These are phyloP conservation scores for Amaranthus cruentus DNA, from an alignment of 148 eudicot species.

Conservation along the genomic window DNA sequence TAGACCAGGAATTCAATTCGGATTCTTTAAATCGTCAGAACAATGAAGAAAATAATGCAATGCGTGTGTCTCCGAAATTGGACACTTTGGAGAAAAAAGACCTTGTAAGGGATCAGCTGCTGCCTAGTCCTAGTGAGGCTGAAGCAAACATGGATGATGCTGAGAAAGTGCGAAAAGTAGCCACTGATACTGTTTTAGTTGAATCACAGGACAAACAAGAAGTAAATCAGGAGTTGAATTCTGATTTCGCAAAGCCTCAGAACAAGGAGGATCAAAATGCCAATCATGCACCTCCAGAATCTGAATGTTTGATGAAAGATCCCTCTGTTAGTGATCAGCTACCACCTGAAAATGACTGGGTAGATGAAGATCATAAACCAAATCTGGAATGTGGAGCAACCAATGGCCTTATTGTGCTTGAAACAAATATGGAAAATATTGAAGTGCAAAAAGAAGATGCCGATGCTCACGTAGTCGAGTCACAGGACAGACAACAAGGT, in stretches of 20 bases:
- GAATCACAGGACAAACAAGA: neutral
- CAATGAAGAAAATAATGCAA: neutral
- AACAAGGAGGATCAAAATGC: neutral
- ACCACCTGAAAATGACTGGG: neutral
- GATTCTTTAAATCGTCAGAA: neutral
- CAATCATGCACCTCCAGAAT: neutral
- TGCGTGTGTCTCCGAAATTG: neutral
- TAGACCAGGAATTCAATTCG: neutral
- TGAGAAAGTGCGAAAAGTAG: neutral
- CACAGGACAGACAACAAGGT: neutral
- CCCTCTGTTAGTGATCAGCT: neutral
- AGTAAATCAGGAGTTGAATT: constrained; percentile 5
- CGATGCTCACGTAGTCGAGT: constrained; percentile 16
- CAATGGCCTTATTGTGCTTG: neutral
- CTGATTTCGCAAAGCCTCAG: neutral
- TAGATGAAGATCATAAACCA: neutral
- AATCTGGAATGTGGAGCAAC: neutral
- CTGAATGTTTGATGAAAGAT: neutral
- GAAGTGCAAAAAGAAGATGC: constrained; percentile 24
- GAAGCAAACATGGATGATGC: neutral
- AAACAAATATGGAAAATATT: neutral
- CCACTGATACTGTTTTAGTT: neutral
- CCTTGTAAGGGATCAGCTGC: no score
- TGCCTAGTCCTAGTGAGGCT: neutral
- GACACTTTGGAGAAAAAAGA: neutral